Evolutionary conservation across 176 grass and related monocot genomes (phyloP).

Genomic region (Hsuehochloa calcarea): DNA sequence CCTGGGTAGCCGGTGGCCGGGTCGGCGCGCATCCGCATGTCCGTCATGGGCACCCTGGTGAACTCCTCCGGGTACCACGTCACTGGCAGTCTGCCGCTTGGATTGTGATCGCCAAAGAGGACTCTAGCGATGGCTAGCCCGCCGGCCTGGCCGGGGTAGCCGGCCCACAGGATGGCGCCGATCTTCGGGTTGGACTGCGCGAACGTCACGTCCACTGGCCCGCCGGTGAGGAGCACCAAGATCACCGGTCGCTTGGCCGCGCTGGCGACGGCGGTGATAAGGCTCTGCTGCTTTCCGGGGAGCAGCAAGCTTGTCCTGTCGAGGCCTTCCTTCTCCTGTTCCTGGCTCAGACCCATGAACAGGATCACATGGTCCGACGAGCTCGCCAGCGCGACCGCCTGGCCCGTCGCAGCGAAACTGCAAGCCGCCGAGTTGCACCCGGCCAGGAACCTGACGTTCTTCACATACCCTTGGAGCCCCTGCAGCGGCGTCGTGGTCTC

Average conservation of each 20-base stretch:
- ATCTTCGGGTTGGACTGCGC: conserved; percentile 55
- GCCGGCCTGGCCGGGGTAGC: conserved; percentile 72
- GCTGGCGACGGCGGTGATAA: conserved; percentile 53
- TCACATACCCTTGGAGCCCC: conserved; percentile 25
- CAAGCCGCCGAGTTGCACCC: conserved; percentile 54
- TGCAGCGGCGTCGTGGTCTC: conserved; percentile 46
- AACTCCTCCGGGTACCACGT: conserved; percentile 83
- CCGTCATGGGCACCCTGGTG: conserved; percentile 64
- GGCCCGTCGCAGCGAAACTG: background rate
- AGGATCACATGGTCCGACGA: conserved; percentile 47
- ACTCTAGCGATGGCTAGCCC: conserved; percentile 62
- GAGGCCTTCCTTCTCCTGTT: conserved; percentile 61
- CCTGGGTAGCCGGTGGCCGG: conserved; percentile 53
- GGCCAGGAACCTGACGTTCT: conserved; percentile 26
- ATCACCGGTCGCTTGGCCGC: conserved; percentile 55
- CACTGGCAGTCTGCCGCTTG: conserved; percentile 66
- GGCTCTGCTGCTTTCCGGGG: conserved; percentile 62
- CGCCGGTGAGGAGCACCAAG: conserved; percentile 77
- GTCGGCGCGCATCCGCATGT: conserved; percentile 82
- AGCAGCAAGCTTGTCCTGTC: conserved; percentile 61
- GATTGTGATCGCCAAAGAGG: conserved; percentile 75
- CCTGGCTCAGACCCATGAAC: conserved; percentile 65
- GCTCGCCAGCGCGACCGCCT: conserved; percentile 33
- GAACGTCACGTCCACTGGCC: conserved; percentile 67
- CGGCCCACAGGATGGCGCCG: conserved; percentile 65